Percentiles rank a stretch among this genome's conserved stretches.
These are phyloP conservation scores for Taxawa tesnikishii DNA, from an alignment of 2,329 filamentous ascomycete species.

Conservation along the genomic window DNA sequence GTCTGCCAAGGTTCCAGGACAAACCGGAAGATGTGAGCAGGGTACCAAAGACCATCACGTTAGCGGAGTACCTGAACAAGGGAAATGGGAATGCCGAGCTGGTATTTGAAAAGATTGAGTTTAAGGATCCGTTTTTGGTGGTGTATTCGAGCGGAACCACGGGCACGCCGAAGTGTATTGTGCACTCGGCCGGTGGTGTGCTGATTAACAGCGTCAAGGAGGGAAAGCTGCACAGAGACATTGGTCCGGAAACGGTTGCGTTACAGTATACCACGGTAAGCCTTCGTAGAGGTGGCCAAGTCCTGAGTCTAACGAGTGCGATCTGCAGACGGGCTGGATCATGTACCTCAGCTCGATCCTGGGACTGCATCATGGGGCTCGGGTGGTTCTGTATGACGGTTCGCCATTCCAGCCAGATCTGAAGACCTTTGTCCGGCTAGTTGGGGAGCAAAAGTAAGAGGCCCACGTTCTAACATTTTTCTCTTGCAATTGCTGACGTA, in stretches of 20 bases:
- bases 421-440: conserved; percentile 48
- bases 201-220: conserved; percentile 53
- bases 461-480: too few relatives aligned
- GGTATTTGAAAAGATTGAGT: conserved; percentile 49
- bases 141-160: conserved; percentile 68
- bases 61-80: conserved; percentile 28
- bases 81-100: conserved; percentile 27
- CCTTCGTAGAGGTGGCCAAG: background rate
- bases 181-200: conserved; percentile 59
- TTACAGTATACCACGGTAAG: conserved; percentile 46
- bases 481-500: too few relatives aligned
- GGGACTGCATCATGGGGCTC: conserved; percentile 46
- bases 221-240: conserved; percentile 37
- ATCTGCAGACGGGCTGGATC: conserved; percentile 59
- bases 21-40: conserved; percentile 43
- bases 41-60: conserved; percentile 36
- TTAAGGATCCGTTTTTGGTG: conserved; percentile 65
- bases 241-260: conserved; percentile 28
- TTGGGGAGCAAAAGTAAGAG: conserved; percentile 43
- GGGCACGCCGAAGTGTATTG: conserved; percentile 73
- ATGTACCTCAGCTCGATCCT: conserved; percentile 62
- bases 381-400: conserved; percentile 67
- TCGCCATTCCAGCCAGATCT: conserved; percentile 64
- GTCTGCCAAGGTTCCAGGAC: conserved; percentile 52
- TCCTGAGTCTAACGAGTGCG: background rate